Percentiles rank a stretch among this genome's conserved stretches.
Conservation (phyloP, 257 asterid genomes). For the Nicotiana noctiflora region DNA sequence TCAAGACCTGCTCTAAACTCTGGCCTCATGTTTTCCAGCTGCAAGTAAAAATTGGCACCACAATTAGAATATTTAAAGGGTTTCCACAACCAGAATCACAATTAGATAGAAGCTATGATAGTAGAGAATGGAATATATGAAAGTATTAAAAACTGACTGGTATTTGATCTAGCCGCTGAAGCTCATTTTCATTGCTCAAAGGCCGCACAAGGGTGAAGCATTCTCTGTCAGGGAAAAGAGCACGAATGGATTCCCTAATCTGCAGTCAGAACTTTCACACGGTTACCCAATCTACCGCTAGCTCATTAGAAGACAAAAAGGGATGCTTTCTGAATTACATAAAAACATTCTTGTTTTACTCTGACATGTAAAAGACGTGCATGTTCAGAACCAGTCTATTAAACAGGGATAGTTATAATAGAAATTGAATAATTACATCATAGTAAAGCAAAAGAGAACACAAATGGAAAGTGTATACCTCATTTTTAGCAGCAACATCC, state of each 20-base stretch:
- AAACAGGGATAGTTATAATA: neutral
- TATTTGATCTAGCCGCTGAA: slow-evolving; percentile 86
- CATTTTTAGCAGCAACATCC: slow-evolving; percentile 85
- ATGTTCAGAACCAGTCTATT: neutral
- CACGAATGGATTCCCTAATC: slow-evolving; percentile 98
- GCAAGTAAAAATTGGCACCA: slow-evolving; percentile 18
- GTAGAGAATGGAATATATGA: neutral
- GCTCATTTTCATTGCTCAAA: slow-evolving; percentile 72
- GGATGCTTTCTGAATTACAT: neutral
- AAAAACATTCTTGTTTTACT: neutral
- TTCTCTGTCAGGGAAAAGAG: slow-evolving; percentile 97
- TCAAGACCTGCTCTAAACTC: slow-evolving; percentile 88
- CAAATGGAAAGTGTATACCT: slow-evolving; percentile 33
- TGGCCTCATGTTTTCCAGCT: slow-evolving; percentile 79
- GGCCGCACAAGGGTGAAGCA: slow-evolving; percentile 95
- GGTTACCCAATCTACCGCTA: neutral
- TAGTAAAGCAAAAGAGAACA: neutral
- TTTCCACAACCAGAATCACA: neutral
- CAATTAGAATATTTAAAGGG: neutral
- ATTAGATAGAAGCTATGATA: neutral
- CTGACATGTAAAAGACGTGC: neutral
- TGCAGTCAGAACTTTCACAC: slow-evolving; percentile 14
- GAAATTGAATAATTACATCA: neutral
- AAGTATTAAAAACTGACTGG: slow-evolving; percentile 34
- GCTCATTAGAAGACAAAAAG: neutral